A percentile compares a stretch with the other conserved stretches of the same genome.
These are phyloP conservation scores for Aspergillus pseudotamarii DNA, from an alignment of 2,329 filamentous ascomycete species.

Conservation along the genomic window DNA sequence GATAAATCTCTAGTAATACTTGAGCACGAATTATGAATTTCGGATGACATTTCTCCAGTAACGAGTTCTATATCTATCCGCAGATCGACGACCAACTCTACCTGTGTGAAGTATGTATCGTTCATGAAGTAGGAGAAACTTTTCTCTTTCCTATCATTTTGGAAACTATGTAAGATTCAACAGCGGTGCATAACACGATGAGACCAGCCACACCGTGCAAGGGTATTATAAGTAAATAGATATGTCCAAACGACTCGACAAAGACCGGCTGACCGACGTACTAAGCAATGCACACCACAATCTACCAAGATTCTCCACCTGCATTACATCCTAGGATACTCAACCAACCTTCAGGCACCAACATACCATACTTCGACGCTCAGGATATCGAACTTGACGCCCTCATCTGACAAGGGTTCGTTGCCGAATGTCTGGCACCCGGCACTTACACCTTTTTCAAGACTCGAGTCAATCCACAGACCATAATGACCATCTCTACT, in stretches of 20 bases:
- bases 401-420: constrained; percentile 88
- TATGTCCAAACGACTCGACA: background rate
- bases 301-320: background rate
- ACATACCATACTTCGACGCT: constrained; percentile 95
- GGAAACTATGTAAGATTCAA: background rate
- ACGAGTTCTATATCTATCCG: background rate
- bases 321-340: background rate
- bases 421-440: constrained; percentile 92
- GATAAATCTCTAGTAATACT: constrained; percentile 2
- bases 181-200: constrained; percentile 13
- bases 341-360: constrained; percentile 51
- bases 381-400: constrained; percentile 85
- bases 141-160: background rate
- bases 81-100: background rate
- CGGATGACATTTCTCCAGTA: background rate
- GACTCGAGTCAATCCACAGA: constrained; percentile 84
- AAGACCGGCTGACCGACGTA: background rate
- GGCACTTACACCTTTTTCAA: constrained; percentile 82
- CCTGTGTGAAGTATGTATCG: background rate
- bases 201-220: constrained; percentile 16
- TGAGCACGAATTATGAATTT: constrained; percentile 5
- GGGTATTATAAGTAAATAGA: constrained; percentile 16
- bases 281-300: background rate
- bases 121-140: background rate
- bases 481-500: constrained; percentile 79